Base-by-base conservation (phyloP, 306 rosid species). In the Cotoneaster glaucophyllus region DNA sequence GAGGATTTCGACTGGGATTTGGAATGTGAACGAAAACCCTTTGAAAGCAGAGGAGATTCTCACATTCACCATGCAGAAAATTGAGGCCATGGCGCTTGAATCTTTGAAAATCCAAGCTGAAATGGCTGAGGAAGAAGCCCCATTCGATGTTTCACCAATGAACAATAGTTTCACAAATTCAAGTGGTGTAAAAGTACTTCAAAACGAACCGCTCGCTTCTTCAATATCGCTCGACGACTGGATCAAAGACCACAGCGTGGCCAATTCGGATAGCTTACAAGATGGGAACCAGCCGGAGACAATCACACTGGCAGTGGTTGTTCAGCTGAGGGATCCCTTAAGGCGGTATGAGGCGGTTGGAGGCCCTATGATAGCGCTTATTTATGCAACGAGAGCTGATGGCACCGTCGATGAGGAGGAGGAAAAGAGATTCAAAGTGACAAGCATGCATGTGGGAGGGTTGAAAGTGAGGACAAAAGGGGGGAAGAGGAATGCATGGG, bases 51-150 rank as follows among this genome's bases (percentile, higher is more conserved):
- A 90, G 81, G 87, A 84, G 73, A 82, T 92, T 83, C 85, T 92
- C 37, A 85, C 96, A 0, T 84, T 88, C 67, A 79, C 97, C 3
- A 82, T 92, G 86, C 99, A 88, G 86, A 92, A 88, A 81, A 76
- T 90, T 0, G 97, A 95, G 79, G 76, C 91, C 75, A 91, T 90
- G 96, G 74, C 93, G 1, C 74, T 92, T 31, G 97, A 92, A 74
- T 97, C 96, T 34, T 70, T 95, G 79, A 92, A 88, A 86, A 81
- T 95, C 64, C 93, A 95, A 78, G 97, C 97, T 21, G 96, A 85
- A 64, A 81, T 87, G 89, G 90, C 92, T 0, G 97, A 95, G 72
- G 97, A 92, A 79, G 97, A 90, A 77, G 93, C 99, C 28, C 97
- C 99, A 11, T 96, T 96, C 66, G 98, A 92, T 32, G 88, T 90